A percentile compares a stretch with the other conserved stretches of the same genome.
These are phyloP conservation scores for Raffaelea albimanens DNA, from an alignment of 2,329 filamentous ascomycete species.

Conservation along the genomic window DNA sequence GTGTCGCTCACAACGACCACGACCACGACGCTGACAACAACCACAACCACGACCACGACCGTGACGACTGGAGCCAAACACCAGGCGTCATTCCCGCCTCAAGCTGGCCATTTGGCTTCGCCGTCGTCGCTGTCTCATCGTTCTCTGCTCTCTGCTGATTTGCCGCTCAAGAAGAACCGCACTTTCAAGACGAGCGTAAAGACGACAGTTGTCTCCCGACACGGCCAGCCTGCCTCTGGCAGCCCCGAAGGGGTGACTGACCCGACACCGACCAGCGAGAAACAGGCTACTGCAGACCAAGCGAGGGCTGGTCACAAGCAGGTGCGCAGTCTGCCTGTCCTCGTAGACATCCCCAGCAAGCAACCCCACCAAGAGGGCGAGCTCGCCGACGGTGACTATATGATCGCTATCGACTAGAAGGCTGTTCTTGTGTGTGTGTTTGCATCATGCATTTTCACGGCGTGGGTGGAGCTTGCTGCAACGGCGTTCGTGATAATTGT, in stretches of 20 bases:
- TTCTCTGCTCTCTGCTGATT: background rate
- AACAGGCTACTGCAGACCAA: background rate
- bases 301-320: background rate
- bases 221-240: background rate
- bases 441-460: too few relatives aligned
- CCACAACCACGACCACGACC: slow-evolving; percentile 1
- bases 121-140: background rate
- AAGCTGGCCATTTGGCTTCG: too few relatives aligned
- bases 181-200: slow-evolving; percentile 7
- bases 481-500: too few relatives aligned
- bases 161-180: slow-evolving; percentile 2
- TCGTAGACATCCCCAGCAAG: background rate
- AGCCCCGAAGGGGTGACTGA: too few relatives aligned
- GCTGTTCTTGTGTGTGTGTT: too few relatives aligned
- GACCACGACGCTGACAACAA: background rate
- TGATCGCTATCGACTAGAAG: background rate
- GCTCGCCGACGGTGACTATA: background rate
- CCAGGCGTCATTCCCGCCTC: background rate
- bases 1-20: background rate
- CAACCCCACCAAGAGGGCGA: background rate
- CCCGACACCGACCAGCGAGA: too few relatives aligned
- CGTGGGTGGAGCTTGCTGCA: too few relatives aligned
- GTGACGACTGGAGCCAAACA: background rate
- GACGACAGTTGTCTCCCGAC: background rate
- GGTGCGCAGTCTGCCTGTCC: background rate